Evolutionary conservation across 202 grass and related monocot genomes (phyloP).

Genomic region (Zizania palustris): DNA sequence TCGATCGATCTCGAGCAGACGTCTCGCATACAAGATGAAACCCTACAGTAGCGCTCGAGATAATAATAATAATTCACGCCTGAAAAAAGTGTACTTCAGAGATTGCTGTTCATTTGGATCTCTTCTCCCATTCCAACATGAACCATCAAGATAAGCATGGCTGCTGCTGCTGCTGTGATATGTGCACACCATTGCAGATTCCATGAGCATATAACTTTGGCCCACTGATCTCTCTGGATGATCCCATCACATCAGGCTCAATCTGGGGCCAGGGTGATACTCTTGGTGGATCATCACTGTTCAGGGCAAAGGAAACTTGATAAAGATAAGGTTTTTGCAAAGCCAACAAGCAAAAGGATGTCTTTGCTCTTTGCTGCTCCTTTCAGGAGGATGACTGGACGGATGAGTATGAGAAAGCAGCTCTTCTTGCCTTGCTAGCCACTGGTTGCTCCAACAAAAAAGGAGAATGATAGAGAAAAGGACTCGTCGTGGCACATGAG

Average conservation of each 20-base stretch:
- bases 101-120: not conserved
- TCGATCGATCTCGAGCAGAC: not conserved
- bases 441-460: not conserved
- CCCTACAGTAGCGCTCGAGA: not conserved
- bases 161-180: not conserved
- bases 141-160: not conserved
- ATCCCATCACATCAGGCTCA: not conserved
- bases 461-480: not conserved
- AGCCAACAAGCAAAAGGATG: slow-evolving; percentile 2
- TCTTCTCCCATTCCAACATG: not conserved
- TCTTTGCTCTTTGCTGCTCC: not conserved
- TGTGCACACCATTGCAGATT: not conserved
- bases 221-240: not conserved
- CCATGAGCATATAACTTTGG: not conserved
- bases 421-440: not conserved
- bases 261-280: not conserved
- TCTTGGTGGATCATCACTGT: not conserved
- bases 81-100: not conserved
- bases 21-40: not conserved
- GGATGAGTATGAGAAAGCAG: slow-evolving; percentile 12
- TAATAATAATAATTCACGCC: no score
- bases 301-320: not conserved
- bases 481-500: not conserved
- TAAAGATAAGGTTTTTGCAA: slow-evolving; percentile 9
- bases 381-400: not conserved